Percentiles rank a stretch among this genome's conserved stretches.
Evolutionary conservation across 352 stramenopile species (phyloP).

Genomic region (Globisporangium splendens): DNA sequence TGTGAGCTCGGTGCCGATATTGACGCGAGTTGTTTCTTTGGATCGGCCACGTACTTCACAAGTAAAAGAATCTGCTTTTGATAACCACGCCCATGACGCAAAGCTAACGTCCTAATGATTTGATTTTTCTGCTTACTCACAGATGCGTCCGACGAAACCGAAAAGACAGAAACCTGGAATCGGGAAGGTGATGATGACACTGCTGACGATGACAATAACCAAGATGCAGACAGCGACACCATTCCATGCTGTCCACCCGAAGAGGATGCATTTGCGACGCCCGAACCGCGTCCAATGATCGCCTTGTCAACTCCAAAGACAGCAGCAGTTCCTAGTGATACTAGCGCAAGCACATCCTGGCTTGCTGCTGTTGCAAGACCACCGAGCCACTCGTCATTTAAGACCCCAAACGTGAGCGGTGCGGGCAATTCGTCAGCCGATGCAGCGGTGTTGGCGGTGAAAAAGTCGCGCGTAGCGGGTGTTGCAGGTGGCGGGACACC

Average conservation of each 20-base stretch:
- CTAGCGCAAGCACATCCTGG: too few species aligned
- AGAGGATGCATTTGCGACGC: constrained; percentile 27
- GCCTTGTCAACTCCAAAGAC: constrained; percentile 20
- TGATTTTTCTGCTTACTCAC: background rate
- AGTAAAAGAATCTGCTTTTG: constrained; percentile 8
- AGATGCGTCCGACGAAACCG: constrained; percentile 14
- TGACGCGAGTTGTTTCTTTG: constrained; percentile 66
- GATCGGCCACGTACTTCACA: constrained; percentile 39
- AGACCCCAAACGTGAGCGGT: constrained; percentile 23
- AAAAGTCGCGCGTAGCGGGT: constrained; percentile 48
- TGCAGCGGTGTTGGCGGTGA: constrained; percentile 20
- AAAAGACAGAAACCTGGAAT: constrained; percentile 11
- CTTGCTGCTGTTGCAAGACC: background rate
- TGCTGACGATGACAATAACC: constrained; percentile 23
- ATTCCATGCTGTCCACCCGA: constrained; percentile 15
- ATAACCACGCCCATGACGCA: too few species aligned
- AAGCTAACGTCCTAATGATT: background rate
- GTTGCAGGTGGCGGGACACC: constrained; percentile 24
- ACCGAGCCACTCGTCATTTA: constrained; percentile 23
- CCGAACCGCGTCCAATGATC: constrained; percentile 21
- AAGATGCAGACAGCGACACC: constrained; percentile 6
- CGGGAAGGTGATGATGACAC: constrained; percentile 16
- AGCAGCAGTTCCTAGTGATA: background rate
- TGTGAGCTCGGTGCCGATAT: constrained; percentile 88
- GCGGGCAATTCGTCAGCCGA: constrained; percentile 21